A percentile compares a stretch with the other conserved stretches of the same genome.
phyloP scores from a whole-genome alignment of 768 basidiomycete species.

The Cubamyces lactineus region DNA sequence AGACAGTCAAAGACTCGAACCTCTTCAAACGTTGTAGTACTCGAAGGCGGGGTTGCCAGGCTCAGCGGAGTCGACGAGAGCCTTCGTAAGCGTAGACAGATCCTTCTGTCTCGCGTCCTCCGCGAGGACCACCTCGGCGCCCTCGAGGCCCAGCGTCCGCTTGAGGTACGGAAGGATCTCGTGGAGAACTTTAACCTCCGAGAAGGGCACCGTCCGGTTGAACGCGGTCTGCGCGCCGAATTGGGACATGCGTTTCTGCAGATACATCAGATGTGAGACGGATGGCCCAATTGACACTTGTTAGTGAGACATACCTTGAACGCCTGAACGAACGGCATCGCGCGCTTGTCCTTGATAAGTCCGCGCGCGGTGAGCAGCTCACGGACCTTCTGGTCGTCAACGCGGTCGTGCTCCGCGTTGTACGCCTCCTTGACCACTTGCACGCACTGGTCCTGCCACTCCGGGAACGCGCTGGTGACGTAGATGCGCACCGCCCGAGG shows the following conservation, averaged over 20 bases:
- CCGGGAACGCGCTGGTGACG: slow-evolving; percentile 88
- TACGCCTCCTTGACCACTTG: slow-evolving; percentile 74
- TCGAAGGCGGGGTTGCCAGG: slow-evolving; percentile 87
- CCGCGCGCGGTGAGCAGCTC: slow-evolving; percentile 68
- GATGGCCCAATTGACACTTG: neutral
- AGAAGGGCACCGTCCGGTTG: slow-evolving; percentile 81
- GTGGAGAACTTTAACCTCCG: slow-evolving; percentile 71
- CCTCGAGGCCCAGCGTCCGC: slow-evolving; percentile 68
- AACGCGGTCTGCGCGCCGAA: slow-evolving; percentile 79
- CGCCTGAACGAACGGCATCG: slow-evolving; percentile 91
- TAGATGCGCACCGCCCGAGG: slow-evolving; percentile 88
- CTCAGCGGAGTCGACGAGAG: slow-evolving; percentile 82
- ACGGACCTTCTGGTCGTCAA: slow-evolving; percentile 84
- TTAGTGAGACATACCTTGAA: slow-evolving; percentile 74
- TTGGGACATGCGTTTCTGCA: slow-evolving; percentile 80
- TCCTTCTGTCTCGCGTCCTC: slow-evolving; percentile 65
- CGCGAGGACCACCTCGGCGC: slow-evolving; percentile 71
- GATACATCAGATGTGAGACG: slow-evolving; percentile 2
- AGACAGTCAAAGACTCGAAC: neutral
- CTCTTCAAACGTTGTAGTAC: slow-evolving; percentile 69
- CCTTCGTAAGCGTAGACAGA: slow-evolving; percentile 61
- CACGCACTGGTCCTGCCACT: slow-evolving; percentile 90
- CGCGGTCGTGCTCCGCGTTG: slow-evolving; percentile 54
- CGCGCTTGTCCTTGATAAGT: slow-evolving; percentile 92
- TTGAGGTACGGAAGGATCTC: slow-evolving; percentile 82